Evolutionary conservation across 2,329 filamentous ascomycete genomes (phyloP).

Genomic region (Aspergillus ruber): DNA sequence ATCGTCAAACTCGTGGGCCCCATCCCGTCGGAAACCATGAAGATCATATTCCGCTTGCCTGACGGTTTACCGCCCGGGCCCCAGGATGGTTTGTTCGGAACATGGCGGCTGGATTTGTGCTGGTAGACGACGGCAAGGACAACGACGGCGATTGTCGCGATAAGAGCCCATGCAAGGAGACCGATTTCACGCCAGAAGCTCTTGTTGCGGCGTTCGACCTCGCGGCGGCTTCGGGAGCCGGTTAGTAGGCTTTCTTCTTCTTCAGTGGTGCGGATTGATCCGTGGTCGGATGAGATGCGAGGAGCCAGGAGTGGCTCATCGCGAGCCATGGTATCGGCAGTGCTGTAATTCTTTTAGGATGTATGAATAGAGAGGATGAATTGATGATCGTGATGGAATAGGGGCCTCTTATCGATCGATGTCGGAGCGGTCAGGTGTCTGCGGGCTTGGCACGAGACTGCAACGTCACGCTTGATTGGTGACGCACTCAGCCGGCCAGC

Average conservation of each 20-base stretch:
- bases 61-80: conserved; percentile 38
- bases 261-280: conserved; percentile 50
- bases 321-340: not conserved
- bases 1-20: conserved; percentile 83
- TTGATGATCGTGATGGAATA: not conserved
- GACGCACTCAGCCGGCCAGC: not conserved
- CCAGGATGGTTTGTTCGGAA: conserved; percentile 24
- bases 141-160: conserved; percentile 73
- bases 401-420: not conserved
- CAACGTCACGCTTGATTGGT: not conserved
- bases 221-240: conserved; percentile 41
- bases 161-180: conserved; percentile 73
- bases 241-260: conserved; percentile 60
- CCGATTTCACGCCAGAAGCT: conserved; percentile 65
- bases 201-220: conserved; percentile 37
- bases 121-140: conserved; percentile 78
- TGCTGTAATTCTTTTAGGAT: no score
- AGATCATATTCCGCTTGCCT: conserved; percentile 86
- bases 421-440: not conserved
- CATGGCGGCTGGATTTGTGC: conserved; percentile 46
- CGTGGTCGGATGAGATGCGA: conserved; percentile 51
- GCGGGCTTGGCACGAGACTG: not conserved
- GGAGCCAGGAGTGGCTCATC: conserved; percentile 49
- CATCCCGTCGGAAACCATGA: conserved; percentile 99
- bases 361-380: not conserved